Base-by-base conservation (phyloP, 2,329 filamentous ascomycete species). In the Teratosphaeriaceae sp. region DNA sequence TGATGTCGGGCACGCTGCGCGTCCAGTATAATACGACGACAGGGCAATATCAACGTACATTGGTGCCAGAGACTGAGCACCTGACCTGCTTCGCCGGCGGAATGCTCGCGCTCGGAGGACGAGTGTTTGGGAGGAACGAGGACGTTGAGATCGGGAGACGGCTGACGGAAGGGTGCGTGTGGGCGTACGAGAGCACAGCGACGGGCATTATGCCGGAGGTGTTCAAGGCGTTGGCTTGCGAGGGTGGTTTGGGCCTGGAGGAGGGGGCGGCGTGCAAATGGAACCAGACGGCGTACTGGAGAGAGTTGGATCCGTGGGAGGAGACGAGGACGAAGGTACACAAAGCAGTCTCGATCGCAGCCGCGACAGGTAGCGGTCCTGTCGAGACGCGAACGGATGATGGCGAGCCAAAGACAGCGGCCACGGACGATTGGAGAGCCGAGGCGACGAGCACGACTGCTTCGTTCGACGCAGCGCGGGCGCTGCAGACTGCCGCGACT, bases 1-100 rank as follows among this genome's bases (percentile, higher is more conserved):
- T 92, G 2, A 79, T 92, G 47, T 78, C 85, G 0, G 83, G 84
- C 19, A 80, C 79, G 5, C 50, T 61, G 1, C 57, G 57, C 2
- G 38, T 57, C 16, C 18, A 36, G 52, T 62, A 78, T n/a, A 68
- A 60, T 36, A 72, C 74, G 8, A 61, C 55, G 1, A 71, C 72
- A 12, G 63, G 70, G 2, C 41, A 48, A 18, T 49, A 43, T 37
- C 50, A 50, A 22, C 46, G 65, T 40, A 63, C 58, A 6, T 58
- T 70, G 11, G 62, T 67, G 12, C 57, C 73, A 0, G 64, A 71
- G 45, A 66, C 61, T 15, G 71, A 74, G 45, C 73, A 78, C 56
- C 64, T 76, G 6, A 64, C 68, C 3, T 79, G 75, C 49, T 78
- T 76, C 47, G 63, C 68, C 0, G 75, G 74, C 12, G 75, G 74